Conservation (phyloP, 495 filamentous ascomycete species). For the Evernia prunastri region DNA sequence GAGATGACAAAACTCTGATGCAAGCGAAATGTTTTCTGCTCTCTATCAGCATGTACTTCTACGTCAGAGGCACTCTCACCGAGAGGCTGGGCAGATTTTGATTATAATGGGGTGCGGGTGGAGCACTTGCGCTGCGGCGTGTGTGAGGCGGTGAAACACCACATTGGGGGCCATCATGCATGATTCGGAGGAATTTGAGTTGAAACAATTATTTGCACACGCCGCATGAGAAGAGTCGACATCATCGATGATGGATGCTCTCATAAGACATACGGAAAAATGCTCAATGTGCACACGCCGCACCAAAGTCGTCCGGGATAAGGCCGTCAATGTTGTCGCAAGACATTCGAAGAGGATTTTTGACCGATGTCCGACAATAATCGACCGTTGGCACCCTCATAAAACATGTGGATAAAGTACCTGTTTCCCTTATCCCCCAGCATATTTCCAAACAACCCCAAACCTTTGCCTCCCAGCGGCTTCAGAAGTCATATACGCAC, state of each 20-base stretch:
- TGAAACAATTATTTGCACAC: neutral
- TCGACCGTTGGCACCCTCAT: neutral
- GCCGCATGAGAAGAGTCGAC: neutral
- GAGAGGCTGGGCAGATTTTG: neutral
- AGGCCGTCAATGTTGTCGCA: neutral
- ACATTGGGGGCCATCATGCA: neutral
- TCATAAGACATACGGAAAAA: neutral
- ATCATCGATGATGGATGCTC: neutral
- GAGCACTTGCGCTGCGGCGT: neutral
- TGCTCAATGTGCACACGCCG: neutral
- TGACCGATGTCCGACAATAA: neutral
- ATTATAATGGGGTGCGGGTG: neutral
- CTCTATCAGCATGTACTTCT: neutral
- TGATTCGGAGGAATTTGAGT: neutral
- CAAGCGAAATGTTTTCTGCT: neutral
- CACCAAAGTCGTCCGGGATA: neutral
- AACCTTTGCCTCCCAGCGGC: neutral
- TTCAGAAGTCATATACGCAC: neutral
- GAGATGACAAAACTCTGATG: neutral
- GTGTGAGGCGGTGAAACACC: neutral
- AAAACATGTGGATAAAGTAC: neutral
- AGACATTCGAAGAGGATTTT: neutral
- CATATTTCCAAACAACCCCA: neutral
- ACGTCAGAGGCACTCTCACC: neutral
- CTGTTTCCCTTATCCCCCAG: no score